Base-by-base conservation (phyloP, 1,284 basidiomycete species). In the Cutaneotrichosporon cavernicola region DNA sequence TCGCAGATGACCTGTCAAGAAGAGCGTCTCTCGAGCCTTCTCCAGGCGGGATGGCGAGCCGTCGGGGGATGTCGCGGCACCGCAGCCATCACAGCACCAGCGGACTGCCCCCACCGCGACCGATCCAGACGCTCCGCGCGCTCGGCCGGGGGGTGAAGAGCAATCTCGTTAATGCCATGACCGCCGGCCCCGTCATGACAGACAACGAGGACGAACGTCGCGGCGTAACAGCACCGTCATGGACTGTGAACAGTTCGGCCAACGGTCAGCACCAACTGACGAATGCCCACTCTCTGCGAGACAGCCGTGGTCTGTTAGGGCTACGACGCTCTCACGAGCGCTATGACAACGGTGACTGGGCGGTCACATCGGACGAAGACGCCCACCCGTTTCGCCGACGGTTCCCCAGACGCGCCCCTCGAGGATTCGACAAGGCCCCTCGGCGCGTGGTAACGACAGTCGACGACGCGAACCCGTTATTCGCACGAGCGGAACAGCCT, bases 341-440 rank as follows among this genome's bases (percentile, higher is more conserved):
- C 53, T 21, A 59, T 13, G 30, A 56, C 21, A 56, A 46, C 16
- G 43, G 43, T 18, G 43, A 46, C 16, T 46, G 57, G 4, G 60
- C 51, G 4, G 58, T 36, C 7, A 61, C 62, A 5, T 64, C 65
- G 2, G 62, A 64, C 21, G 65, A 67, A 16, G 65, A 67, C 21
- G 60, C 50, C 16, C 55, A 61, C 31, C 43, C 56, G 22, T 31
- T 66, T 50, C 61, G 65, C 46, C 55, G 51, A 2, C 49, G 60
- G 6, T 51, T 65, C 51, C 50, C 49, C 38, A 31, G 43, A 18
- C 40, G 60, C 26, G 31, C 18, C 2, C 36, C 21, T 11, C n/a
- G 36, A 18, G 36, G 18, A 10, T 18, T 36, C 4, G 32, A 55
- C 14, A 26, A 38, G 34, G 22, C 18, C 21, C 11, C 55, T 2